Base-by-base conservation (phyloP, 768 basidiomycete species). In the Lactifluus subvellereus region DNA sequence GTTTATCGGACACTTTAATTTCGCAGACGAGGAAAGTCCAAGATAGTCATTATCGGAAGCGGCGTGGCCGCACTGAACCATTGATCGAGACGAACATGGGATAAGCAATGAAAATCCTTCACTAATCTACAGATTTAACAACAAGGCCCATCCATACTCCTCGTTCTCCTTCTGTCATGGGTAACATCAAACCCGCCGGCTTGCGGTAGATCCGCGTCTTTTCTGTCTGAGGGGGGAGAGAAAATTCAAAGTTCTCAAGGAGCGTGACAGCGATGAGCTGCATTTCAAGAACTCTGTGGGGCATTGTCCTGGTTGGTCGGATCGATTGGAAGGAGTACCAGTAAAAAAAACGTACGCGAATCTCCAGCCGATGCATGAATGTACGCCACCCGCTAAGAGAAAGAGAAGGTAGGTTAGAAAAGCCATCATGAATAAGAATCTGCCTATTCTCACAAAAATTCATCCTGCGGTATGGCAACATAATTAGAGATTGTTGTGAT, bases 211-310 rank as follows among this genome's bases (percentile, higher is more conserved):
- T 56, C 27, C 49, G 47, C 10, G 42, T 49, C 48, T 35, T 52
- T 45, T 62, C 49, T 6, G 33, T 50, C 20, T 54, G 47, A 47
- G 54, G 54, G 4, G 61, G 54, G 6, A 57, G 43, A 10, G 47
- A 57, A 13, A 62, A 35, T 37, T 57, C 55, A 13, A 62, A 62
- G 38, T 57, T 48, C 37, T 62, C 54, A 18, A 57, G 37, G 27
- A 57, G 48, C 22, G 27, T 18, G 16, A 18, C 40, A 9, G 27
- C 30, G 18, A 62, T 43, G 22, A 22, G 16, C 27, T 62, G 48
- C 61, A 62, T 57, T 43, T 55, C 42, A 22, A 51, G 54, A 5
- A 43, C 2, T 7, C 48, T 61, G n/a, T 6, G 1, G 18, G 14
- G 18, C 3, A 37, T 30, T 5, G 13, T n/a, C 1, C n/a, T 27